Conservation (phyloP, 1,139 yeast species). For the Wickerhamomyces sp. region DNA sequence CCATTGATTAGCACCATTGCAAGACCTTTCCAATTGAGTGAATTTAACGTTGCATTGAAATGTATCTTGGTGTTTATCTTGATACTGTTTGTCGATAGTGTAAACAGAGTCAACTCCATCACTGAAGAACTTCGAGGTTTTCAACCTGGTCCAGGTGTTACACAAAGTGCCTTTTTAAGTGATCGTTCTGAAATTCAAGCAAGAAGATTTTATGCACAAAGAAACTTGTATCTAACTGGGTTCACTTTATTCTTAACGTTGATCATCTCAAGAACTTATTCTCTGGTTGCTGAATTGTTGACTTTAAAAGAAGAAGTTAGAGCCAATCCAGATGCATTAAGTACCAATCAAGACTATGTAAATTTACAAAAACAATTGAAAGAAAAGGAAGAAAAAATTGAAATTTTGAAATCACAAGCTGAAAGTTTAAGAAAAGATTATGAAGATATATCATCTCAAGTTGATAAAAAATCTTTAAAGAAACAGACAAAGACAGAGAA, state of each 20-base stretch:
- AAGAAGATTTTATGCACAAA: slow-evolving; percentile 89
- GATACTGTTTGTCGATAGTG: slow-evolving; percentile 81
- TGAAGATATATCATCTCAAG: slow-evolving; percentile 39
- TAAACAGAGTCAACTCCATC: slow-evolving; percentile 75
- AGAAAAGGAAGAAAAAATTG: slow-evolving; percentile 59
- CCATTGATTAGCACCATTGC: slow-evolving; percentile 59
- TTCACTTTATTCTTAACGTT: slow-evolving; percentile 87
- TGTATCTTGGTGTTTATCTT: slow-evolving; percentile 82
- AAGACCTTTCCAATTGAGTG: slow-evolving; percentile 65
- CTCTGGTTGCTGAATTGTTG: slow-evolving; percentile 72
- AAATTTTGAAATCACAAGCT: slow-evolving; percentile 68
- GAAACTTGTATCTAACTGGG: slow-evolving; percentile 96
- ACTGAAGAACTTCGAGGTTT: slow-evolving; percentile 48
- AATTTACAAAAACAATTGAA: slow-evolving; percentile 51
- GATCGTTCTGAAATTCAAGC: slow-evolving; percentile 83
- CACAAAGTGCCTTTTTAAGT: slow-evolving; percentile 18
- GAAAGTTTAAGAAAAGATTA: slow-evolving; percentile 61
- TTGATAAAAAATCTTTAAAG: slow-evolving; percentile 13
- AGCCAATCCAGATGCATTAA: slow-evolving; percentile 20
- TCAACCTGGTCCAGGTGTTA: slow-evolving; percentile 14
- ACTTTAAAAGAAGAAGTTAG: slow-evolving; percentile 49
- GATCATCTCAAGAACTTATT: slow-evolving; percentile 81
- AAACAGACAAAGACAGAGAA: too few relatives aligned
- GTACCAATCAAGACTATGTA: slow-evolving; percentile 32
- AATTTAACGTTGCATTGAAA: slow-evolving; percentile 72